Evolutionary conservation across 139 green algal species (phyloP).

Genomic region (Spirogloea muscicola): DNA sequence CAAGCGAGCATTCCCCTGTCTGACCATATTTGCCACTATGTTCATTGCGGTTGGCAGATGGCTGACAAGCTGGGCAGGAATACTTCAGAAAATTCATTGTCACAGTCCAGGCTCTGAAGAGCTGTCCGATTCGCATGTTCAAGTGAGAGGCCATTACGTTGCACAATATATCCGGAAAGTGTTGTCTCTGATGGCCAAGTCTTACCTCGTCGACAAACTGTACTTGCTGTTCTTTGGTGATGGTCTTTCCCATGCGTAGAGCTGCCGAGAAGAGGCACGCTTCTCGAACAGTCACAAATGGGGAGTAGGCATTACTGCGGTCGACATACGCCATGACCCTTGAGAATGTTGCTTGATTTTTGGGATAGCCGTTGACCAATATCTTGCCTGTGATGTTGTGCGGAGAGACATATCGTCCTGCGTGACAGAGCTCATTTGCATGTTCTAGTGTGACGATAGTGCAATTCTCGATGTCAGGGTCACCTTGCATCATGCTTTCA

Average conservation of each 20-base stretch:
- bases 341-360: neutral
- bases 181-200: too few relatives aligned
- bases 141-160: too few relatives aligned
- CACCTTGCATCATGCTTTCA: neutral
- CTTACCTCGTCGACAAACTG: conserved; percentile 1
- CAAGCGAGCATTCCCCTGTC: too few relatives aligned
- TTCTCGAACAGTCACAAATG: neutral
- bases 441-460: neutral
- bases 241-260: neutral
- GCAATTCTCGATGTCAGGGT: neutral
- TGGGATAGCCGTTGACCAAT: neutral
- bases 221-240: neutral
- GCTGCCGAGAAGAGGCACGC: neutral
- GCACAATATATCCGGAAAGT: too few relatives aligned
- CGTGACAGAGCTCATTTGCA: neutral
- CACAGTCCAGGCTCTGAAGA: too few relatives aligned
- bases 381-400: neutral
- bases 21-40: too few relatives aligned
- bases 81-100: too few relatives aligned
- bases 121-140: too few relatives aligned
- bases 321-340: neutral
- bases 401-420: neutral
- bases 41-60: too few relatives aligned
- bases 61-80: too few relatives aligned
- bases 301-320: neutral